phyloP scores from a whole-genome alignment of 2,329 filamentous ascomycete species.

The Aspergillus ibericus region DNA sequence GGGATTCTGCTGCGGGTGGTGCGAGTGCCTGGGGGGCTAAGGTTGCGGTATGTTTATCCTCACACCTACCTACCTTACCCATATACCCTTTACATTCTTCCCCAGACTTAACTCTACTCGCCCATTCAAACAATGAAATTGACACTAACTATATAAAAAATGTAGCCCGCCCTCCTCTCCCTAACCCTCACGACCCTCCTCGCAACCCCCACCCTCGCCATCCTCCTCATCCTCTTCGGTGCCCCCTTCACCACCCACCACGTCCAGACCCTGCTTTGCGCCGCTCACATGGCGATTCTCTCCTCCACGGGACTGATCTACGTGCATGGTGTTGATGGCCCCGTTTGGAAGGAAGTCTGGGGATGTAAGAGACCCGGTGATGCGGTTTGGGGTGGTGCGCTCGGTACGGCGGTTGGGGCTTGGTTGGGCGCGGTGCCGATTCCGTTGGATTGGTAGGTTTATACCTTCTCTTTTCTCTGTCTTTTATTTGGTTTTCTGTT shows the following conservation, averaged over 20 bases:
- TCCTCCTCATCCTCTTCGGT: slow-evolving; percentile 80
- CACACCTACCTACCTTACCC: background rate
- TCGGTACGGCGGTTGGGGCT: slow-evolving; percentile 77
- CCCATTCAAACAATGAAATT: no score
- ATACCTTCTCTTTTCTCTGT: background rate
- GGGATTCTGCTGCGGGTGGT: background rate
- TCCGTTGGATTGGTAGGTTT: slow-evolving; percentile 77
- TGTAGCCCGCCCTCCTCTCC: slow-evolving; percentile 71
- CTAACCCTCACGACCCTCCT: slow-evolving; percentile 56
- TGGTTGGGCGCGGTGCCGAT: slow-evolving; percentile 96
- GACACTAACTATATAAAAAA: background rate
- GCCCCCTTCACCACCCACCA: slow-evolving; percentile 83
- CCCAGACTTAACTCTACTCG: no score
- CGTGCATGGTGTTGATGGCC: slow-evolving; percentile 72
- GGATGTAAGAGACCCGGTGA: slow-evolving; percentile 73
- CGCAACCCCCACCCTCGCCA: slow-evolving; percentile 57
- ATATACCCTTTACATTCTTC: background rate
- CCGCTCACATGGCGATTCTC: slow-evolving; percentile 78
- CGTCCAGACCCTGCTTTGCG: slow-evolving; percentile 74
- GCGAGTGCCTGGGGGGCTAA: background rate
- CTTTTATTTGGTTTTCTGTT: background rate
- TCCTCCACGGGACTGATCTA: slow-evolving; percentile 80
- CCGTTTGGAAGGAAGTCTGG: slow-evolving; percentile 69
- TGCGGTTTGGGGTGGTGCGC: slow-evolving; percentile 75
- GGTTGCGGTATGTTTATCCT: background rate